Percentiles rank a stretch among this genome's conserved stretches.
phyloP scores from a whole-genome alignment of 2,329 filamentous ascomycete species.

The Ascomycota sp. region DNA sequence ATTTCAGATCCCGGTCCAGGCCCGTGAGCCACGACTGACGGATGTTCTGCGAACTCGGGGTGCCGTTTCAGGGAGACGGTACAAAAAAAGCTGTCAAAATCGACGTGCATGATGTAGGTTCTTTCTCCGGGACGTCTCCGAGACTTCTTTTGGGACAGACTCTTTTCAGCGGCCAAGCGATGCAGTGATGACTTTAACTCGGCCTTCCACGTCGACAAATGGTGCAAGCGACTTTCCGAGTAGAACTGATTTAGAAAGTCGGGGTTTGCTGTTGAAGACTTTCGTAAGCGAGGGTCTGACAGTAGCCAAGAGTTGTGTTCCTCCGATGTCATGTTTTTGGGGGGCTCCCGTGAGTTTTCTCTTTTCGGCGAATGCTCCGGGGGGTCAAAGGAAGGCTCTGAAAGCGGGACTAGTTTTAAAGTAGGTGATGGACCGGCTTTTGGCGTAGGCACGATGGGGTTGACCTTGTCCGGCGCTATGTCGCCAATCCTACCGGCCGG shows the following conservation, averaged over 20 bases:
- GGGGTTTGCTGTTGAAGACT: slow-evolving; percentile 78
- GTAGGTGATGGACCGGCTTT: too few relatives aligned
- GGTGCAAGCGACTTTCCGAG: slow-evolving; percentile 80
- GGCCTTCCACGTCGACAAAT: slow-evolving; percentile 90
- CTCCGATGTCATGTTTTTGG: slow-evolving; percentile 56
- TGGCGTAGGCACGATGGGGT: too few relatives aligned
- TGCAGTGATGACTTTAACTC: slow-evolving; percentile 80
- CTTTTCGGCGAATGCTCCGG: slow-evolving; percentile 1
- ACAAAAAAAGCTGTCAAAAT: slow-evolving; percentile 97
- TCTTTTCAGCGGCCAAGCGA: slow-evolving; percentile 49
- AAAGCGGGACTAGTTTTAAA: too few relatives aligned
- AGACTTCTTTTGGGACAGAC: slow-evolving; percentile 17
- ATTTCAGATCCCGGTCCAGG: slow-evolving; percentile 75
- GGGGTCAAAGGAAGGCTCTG: too few relatives aligned
- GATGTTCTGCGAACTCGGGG: slow-evolving; percentile 55
- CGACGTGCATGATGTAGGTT: slow-evolving; percentile 78
- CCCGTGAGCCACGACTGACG: slow-evolving; percentile 74
- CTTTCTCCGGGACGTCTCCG: slow-evolving; percentile 39
- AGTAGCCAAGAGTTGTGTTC: slow-evolving; percentile 77
- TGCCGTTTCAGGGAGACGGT: slow-evolving; percentile 64
- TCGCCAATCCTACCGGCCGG: neutral
- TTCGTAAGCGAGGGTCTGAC: slow-evolving; percentile 62
- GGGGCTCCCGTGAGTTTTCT: neutral
- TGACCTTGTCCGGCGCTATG: neutral
- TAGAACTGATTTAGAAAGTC: slow-evolving; percentile 90